Conservation (phyloP, 2,329 filamentous ascomycete genomes). For the Diaporthe aspalathi region DNA sequence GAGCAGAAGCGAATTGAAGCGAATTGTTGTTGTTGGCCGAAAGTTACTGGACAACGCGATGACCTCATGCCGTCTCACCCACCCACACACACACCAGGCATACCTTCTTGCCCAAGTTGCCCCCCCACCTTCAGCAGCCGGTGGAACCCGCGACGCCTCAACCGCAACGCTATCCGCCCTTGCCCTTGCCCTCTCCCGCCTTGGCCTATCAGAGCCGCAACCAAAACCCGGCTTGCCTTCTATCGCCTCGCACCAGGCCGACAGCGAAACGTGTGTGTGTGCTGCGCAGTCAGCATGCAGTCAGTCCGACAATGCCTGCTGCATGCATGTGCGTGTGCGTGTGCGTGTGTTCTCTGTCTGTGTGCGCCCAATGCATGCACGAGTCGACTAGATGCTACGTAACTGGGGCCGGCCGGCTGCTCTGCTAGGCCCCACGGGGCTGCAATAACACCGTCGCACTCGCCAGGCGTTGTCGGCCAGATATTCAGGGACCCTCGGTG, state of each 20-base stretch:
- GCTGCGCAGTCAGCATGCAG: constrained; percentile 30
- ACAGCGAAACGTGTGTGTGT: too few species aligned
- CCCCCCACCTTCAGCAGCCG: too few species aligned
- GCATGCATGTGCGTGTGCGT: background rate
- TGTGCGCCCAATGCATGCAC: background rate
- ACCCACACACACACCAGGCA: too few species aligned
- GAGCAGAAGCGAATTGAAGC: background rate
- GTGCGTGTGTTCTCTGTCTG: too few species aligned
- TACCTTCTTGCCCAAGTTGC: too few species aligned
- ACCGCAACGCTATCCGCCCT: constrained; percentile 19
- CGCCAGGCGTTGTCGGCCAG: constrained; percentile 28
- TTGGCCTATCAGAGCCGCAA: constrained; percentile 37
- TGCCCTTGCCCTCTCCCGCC: background rate
- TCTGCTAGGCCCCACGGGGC: constrained; percentile 23
- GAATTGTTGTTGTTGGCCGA: too few species aligned
- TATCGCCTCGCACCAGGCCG: background rate
- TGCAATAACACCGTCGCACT: constrained; percentile 24
- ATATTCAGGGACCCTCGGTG: constrained; percentile 30
- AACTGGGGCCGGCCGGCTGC: background rate
- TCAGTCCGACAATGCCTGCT: background rate
- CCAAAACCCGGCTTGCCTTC: background rate
- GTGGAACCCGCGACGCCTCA: constrained; percentile 2
- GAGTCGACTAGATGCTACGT: constrained; percentile 6
- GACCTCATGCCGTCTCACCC: constrained; percentile 29
- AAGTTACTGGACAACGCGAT: too few species aligned